Percentiles rank a stretch among this genome's conserved stretches.
phyloP scores from a whole-genome alignment of 1,284 basidiomycete genomes.

The Ustilago bromivora region DNA sequence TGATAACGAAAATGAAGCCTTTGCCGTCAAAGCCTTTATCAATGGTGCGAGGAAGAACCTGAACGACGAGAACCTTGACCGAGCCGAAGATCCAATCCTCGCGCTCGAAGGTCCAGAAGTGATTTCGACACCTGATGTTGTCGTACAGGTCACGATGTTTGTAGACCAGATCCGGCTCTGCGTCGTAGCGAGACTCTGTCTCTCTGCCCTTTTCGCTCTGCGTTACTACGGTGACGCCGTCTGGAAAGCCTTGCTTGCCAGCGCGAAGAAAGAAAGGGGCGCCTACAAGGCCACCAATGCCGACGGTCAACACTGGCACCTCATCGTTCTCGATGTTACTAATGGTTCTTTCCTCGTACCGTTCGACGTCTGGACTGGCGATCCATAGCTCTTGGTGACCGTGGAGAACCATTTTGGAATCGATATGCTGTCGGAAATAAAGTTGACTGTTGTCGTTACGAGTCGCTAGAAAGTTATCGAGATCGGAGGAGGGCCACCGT shows the following conservation, averaged over 20 bases:
- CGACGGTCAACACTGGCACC: neutral
- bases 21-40: neutral
- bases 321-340: neutral
- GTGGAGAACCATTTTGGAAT: neutral
- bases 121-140: neutral
- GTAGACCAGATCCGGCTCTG: neutral
- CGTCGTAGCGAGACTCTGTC: neutral
- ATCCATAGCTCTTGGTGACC: neutral
- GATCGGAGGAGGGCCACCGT: no score
- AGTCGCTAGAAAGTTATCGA: no score
- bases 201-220: neutral
- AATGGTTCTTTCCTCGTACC: neutral
- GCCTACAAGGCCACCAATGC: neutral
- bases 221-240: neutral
- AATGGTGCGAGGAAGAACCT: neutral
- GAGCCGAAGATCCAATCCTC: constrained; percentile 5
- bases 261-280: neutral
- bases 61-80: neutral
- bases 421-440: no score
- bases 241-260: constrained; percentile 2
- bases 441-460: no score
- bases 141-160: neutral
- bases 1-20: neutral
- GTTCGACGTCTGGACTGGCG: neutral
- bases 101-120: neutral